Percentiles rank a stretch among this genome's conserved stretches.
phyloP scores from a whole-genome alignment of 257 asterid genomes.

The Knoxia roxburghii region DNA sequence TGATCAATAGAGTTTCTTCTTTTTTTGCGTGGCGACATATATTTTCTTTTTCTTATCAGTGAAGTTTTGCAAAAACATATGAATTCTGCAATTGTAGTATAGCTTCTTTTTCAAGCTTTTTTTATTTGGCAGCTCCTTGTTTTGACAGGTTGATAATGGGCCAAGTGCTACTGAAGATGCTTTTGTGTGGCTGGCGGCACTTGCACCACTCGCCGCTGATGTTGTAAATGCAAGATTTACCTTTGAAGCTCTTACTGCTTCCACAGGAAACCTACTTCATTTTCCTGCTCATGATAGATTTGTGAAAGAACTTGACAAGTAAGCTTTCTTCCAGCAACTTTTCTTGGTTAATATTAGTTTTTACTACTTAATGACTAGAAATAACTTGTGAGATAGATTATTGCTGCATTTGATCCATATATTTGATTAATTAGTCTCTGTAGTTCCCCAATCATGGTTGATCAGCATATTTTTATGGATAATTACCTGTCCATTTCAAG shows the following conservation, averaged over 20 bases:
- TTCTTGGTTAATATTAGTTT: not conserved
- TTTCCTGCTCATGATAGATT: conserved; percentile 78
- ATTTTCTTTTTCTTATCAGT: not conserved
- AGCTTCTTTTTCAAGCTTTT: not conserved
- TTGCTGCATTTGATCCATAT: not conserved
- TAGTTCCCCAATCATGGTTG: not conserved
- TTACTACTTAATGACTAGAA: not conserved
- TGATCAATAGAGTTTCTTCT: too few species aligned
- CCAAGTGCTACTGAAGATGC: conserved; percentile 69
- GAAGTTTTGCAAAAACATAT: not conserved
- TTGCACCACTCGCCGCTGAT: conserved; percentile 61
- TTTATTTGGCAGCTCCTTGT: not conserved
- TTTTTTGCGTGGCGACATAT: not conserved
- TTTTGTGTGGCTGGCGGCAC: conserved; percentile 68
- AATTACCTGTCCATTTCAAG: not conserved
- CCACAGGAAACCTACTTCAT: conserved; percentile 62
- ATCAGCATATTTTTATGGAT: not conserved
- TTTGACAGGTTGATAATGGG: conserved; percentile 54
- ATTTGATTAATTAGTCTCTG: not conserved
- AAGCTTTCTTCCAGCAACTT: not conserved
- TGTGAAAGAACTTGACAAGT: conserved; percentile 66
- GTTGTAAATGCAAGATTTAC: conserved; percentile 75
- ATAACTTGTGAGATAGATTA: not conserved
- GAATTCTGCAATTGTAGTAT: not conserved
- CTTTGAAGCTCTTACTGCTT: conserved; percentile 69